phyloP scores from a whole-genome alignment of 2,329 filamentous ascomycete species.

The Hansfordia pulvinata region DNA sequence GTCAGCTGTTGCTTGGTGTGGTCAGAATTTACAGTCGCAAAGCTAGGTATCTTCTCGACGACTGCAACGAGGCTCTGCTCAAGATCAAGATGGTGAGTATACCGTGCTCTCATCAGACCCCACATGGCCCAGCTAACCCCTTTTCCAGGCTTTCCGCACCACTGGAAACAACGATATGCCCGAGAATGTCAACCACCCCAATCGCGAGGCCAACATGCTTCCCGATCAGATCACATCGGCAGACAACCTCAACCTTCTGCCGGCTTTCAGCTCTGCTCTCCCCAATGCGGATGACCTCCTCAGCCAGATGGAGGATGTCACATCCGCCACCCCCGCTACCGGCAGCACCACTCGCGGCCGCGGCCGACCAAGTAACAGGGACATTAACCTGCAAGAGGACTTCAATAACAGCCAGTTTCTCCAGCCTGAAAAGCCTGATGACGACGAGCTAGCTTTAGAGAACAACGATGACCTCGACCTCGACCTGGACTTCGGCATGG shows the following conservation, averaged over 20 bases:
- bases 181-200: slow-evolving; percentile 65
- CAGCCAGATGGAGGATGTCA: slow-evolving; percentile 55
- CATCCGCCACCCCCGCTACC: slow-evolving; percentile 36
- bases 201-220: slow-evolving; percentile 75
- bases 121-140: slow-evolving; percentile 15
- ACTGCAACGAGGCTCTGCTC: slow-evolving; percentile 93
- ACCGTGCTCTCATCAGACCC: slow-evolving; percentile 2
- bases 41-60: slow-evolving; percentile 87
- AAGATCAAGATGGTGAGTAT: slow-evolving; percentile 89
- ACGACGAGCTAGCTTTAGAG: slow-evolving; percentile 41
- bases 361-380: slow-evolving; percentile 34
- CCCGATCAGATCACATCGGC: slow-evolving; percentile 89
- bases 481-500: slow-evolving; percentile 62
- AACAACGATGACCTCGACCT: slow-evolving; percentile 56
- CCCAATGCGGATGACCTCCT: slow-evolving; percentile 80
- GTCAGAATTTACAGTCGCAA: slow-evolving; percentile 97
- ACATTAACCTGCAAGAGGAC: slow-evolving; percentile 57
- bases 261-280: slow-evolving; percentile 39
- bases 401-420: slow-evolving; percentile 70
- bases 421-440: slow-evolving; percentile 47
- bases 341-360: slow-evolving; percentile 37
- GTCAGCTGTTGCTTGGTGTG: slow-evolving; percentile 86
- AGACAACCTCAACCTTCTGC: slow-evolving; percentile 62
- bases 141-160: slow-evolving; percentile 71
- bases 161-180: slow-evolving; percentile 92